Percentiles rank a stretch among this genome's conserved stretches.
These are phyloP conservation scores for Chionographis japonica DNA, from an alignment of 106 monocot species.

Conservation along the genomic window DNA sequence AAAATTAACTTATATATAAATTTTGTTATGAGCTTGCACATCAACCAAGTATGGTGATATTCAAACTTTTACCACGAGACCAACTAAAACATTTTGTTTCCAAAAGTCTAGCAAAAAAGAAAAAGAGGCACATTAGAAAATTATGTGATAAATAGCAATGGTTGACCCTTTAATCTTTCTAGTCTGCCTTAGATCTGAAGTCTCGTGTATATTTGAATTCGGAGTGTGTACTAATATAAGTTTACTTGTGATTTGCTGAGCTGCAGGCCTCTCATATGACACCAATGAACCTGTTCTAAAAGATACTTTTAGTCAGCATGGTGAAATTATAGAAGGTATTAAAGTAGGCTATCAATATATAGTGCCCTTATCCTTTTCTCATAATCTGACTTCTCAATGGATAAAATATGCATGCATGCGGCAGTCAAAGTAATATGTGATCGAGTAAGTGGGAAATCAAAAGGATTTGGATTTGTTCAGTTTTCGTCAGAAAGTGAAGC, in stretches of 20 bases:
- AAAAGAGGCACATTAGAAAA: too few relatives aligned
- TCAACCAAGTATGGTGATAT: too few relatives aligned
- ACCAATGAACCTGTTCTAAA: slow-evolving; percentile 59
- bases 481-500: slow-evolving; percentile 45
- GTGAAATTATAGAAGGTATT: slow-evolving; percentile 47
- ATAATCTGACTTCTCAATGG: not conserved
- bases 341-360: not conserved
- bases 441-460: slow-evolving; percentile 52
- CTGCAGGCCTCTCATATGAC: slow-evolving; percentile 50
- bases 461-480: slow-evolving; percentile 65
- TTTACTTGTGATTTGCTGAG: not conserved
- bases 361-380: not conserved
- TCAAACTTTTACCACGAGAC: too few relatives aligned
- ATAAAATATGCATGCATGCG: not conserved
- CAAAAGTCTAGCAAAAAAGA: too few relatives aligned
- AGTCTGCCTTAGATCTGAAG: too few relatives aligned
- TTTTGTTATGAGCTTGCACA: too few relatives aligned
- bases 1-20: too few relatives aligned
- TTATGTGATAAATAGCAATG: too few relatives aligned
- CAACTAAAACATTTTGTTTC: too few relatives aligned
- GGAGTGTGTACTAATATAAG: too few relatives aligned
- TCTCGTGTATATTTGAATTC: too few relatives aligned
- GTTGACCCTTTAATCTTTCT: too few relatives aligned
- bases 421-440: slow-evolving; percentile 65
- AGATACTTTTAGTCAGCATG: slow-evolving; percentile 46